Percentiles rank a stretch among this genome's conserved stretches.
Evolutionary conservation across 2,329 filamentous ascomycete genomes (phyloP).

Genomic region (Orbilia blumenaviensis): DNA sequence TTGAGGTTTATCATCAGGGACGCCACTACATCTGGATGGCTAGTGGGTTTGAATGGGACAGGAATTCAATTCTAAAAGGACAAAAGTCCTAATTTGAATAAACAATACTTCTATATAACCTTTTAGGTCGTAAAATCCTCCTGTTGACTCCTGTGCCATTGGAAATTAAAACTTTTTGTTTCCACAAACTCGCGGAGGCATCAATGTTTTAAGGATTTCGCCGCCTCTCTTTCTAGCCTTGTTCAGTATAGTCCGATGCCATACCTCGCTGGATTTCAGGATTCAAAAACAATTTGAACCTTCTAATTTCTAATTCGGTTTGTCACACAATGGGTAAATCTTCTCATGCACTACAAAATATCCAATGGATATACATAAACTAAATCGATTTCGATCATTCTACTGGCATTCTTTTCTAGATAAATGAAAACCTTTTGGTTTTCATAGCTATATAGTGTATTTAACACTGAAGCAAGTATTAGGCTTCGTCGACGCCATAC

Average conservation of each 20-base stretch:
- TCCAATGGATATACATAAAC: no score
- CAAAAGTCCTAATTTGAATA: slow-evolving; percentile 20
- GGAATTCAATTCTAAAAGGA: slow-evolving; percentile 18
- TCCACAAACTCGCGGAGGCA: no score
- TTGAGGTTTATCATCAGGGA: slow-evolving; percentile 3
- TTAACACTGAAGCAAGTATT: no score
- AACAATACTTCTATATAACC: not conserved
- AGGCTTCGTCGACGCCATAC: no score
- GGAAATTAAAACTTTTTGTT: not conserved
- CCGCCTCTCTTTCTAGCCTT: not conserved
- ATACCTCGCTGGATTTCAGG: no score
- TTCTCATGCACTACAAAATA: not conserved
- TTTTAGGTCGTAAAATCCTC: not conserved
- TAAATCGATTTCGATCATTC: no score
- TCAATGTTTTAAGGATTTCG: no score
- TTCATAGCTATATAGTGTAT: no score
- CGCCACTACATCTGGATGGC: slow-evolving; percentile 28
- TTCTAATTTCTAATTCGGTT: not conserved
- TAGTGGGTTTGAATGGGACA: not conserved
- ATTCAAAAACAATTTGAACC: no score
- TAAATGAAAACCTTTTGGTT: no score
- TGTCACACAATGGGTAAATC: not conserved
- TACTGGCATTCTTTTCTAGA: no score
- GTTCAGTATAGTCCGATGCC: no score
- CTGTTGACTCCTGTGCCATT: not conserved